These are phyloP conservation scores for Yueomyces sp. DNA, from an alignment of 805 yeast species.

Conservation along the genomic window DNA sequence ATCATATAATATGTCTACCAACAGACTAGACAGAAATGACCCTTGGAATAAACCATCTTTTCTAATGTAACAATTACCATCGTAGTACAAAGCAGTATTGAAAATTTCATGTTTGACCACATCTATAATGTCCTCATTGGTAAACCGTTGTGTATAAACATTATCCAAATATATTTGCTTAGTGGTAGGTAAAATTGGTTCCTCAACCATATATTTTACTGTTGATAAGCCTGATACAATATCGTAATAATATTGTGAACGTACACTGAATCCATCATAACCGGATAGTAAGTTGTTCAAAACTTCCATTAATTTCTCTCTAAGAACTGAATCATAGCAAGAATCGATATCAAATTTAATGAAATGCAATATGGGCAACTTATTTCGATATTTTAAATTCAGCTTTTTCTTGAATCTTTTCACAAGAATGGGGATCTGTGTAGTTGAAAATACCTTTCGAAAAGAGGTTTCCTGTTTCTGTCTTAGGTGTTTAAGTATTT, in stretches of 20 bases:
- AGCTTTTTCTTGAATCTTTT: slow-evolving; percentile 25
- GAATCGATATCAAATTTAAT: slow-evolving; percentile 64
- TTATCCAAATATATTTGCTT: slow-evolving; percentile 21
- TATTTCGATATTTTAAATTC: slow-evolving; percentile 2
- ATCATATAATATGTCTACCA: slow-evolving; percentile 67
- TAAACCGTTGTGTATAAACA: slow-evolving; percentile 25
- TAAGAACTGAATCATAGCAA: slow-evolving; percentile 66
- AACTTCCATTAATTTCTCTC: slow-evolving; percentile 26
- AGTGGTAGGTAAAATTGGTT: slow-evolving; percentile 1
- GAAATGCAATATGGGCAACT: slow-evolving; percentile 30
- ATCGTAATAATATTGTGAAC: slow-evolving; percentile 10
- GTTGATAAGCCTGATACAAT: slow-evolving; percentile 8
- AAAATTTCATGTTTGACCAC: slow-evolving; percentile 40
- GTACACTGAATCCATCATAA: slow-evolving; percentile 20
- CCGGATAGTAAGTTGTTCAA: slow-evolving; percentile 11
- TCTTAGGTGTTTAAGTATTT: slow-evolving; percentile 25
- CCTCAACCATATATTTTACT: slow-evolving; percentile 11
- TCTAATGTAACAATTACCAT: slow-evolving; percentile 30
- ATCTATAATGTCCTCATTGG: slow-evolving; percentile 31
- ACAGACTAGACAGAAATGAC: slow-evolving; percentile 54
- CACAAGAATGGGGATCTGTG: slow-evolving; percentile 32
- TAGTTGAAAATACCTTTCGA: slow-evolving; percentile 29
- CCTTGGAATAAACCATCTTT: slow-evolving; percentile 77
- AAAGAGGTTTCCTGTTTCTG: slow-evolving; percentile 12
- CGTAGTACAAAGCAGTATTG: slow-evolving; percentile 34